phyloP scores from a whole-genome alignment of 2,329 filamentous ascomycete species.

The Talaromyces rugulosus region DNA sequence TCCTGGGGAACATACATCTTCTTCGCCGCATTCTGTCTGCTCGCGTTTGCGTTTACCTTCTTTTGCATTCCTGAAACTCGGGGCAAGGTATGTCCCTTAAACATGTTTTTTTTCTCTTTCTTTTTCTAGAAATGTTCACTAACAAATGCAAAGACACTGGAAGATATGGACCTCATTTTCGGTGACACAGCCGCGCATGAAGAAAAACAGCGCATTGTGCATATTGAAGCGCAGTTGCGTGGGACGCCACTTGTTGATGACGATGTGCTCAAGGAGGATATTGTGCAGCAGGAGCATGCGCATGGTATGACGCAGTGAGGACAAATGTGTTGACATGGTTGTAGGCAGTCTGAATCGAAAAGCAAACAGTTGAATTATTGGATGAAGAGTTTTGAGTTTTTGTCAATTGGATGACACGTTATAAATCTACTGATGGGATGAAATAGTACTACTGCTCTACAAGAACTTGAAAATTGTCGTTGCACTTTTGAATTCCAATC shows the following conservation, averaged over 20 bases:
- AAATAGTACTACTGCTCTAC: too few relatives aligned
- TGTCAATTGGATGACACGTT: too few relatives aligned
- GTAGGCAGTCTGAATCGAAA: background rate
- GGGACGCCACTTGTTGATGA: constrained; percentile 20
- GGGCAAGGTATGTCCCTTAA: constrained; percentile 25
- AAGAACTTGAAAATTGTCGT: too few relatives aligned
- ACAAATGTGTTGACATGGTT: background rate
- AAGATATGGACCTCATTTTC: constrained; percentile 53
- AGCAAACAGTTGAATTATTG: background rate
- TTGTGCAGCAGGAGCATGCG: constrained; percentile 20
- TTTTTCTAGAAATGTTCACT: background rate
- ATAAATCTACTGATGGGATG: too few relatives aligned
- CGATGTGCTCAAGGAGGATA: constrained; percentile 20
- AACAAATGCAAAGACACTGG: constrained; percentile 37
- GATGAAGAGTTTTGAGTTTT: background rate
- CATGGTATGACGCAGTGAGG: background rate
- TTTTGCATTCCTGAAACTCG: constrained; percentile 33
- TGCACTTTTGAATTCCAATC: background rate
- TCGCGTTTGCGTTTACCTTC: constrained; percentile 31
- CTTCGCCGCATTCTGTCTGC: constrained; percentile 34
- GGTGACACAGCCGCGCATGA: constrained; percentile 35
- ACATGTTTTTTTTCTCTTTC: background rate
- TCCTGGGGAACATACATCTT: constrained; percentile 38
- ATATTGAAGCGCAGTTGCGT: constrained; percentile 34
- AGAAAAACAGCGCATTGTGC: constrained; percentile 35